These are phyloP conservation scores for Lithohypha guttulata DNA, from an alignment of 2,329 filamentous ascomycete species.

Conservation along the genomic window DNA sequence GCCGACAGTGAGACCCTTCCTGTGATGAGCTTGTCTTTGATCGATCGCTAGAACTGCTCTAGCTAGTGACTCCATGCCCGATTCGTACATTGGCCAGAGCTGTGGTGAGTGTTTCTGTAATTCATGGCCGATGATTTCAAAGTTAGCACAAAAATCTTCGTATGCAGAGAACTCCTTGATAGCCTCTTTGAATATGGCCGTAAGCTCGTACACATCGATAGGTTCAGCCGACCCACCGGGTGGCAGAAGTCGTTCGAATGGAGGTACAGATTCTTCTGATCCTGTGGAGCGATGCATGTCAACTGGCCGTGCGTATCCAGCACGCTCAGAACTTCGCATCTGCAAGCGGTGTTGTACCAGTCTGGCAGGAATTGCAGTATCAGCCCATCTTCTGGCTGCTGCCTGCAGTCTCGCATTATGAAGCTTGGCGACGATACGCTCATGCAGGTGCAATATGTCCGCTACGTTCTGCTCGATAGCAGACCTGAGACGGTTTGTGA, in stretches of 20 bases:
- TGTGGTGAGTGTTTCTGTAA: slow-evolving; percentile 57
- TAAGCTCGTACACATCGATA: slow-evolving; percentile 43
- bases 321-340: slow-evolving; percentile 27
- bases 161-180: slow-evolving; percentile 76
- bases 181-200: slow-evolving; percentile 48
- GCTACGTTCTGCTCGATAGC: slow-evolving; percentile 71
- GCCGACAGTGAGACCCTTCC: slow-evolving; percentile 68
- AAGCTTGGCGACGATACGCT: slow-evolving; percentile 65
- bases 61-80: slow-evolving; percentile 72
- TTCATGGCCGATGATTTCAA: slow-evolving; percentile 73
- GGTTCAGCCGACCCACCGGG: slow-evolving; percentile 30
- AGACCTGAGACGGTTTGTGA: slow-evolving; percentile 53
- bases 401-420: slow-evolving; percentile 38
- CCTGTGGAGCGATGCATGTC: slow-evolving; percentile 10
- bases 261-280: slow-evolving; percentile 17
- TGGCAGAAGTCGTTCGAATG: background rate
- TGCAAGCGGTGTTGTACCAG: slow-evolving; percentile 16
- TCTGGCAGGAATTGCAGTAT: slow-evolving; percentile 16
- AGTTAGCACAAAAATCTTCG: slow-evolving; percentile 83
- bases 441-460: slow-evolving; percentile 72
- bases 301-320: slow-evolving; percentile 2
- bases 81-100: slow-evolving; percentile 70
- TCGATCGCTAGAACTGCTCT: slow-evolving; percentile 63
- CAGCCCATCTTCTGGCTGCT: slow-evolving; percentile 20
- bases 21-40: slow-evolving; percentile 49